A percentile compares a stretch with the other conserved stretches of the same genome.
Conservation (phyloP, 2,329 filamentous ascomycete species). For the Phialemoniopsis sp. region DNA sequence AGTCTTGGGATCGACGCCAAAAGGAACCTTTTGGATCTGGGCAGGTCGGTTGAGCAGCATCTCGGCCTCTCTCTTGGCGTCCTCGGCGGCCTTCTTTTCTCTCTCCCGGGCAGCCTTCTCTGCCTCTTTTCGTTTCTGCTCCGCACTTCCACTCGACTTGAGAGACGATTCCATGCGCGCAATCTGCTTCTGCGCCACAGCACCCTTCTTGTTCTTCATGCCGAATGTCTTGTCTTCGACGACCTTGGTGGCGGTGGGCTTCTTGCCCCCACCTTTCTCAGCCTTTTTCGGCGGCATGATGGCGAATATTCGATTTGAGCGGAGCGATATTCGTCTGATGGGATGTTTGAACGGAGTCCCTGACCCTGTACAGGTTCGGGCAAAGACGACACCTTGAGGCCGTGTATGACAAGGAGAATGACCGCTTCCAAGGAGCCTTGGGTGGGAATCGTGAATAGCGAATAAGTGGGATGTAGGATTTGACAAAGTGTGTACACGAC, state of each 20-base stretch:
- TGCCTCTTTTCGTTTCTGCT: slow-evolving; percentile 76
- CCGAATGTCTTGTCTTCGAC: slow-evolving; percentile 97
- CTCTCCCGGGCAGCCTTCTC: slow-evolving; percentile 67
- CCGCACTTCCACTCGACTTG: slow-evolving; percentile 71
- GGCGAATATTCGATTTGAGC: slow-evolving; percentile 20
- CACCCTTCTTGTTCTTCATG: slow-evolving; percentile 99
- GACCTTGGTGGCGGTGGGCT: slow-evolving; percentile 52
- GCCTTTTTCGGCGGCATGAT: slow-evolving; percentile 71
- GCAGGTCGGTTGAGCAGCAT: slow-evolving; percentile 86
- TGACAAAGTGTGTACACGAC: no score
- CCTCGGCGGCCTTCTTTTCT: slow-evolving; percentile 88
- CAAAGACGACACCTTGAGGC: no score
- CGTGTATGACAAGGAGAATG: no score
- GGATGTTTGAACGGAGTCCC: slow-evolving; percentile 16
- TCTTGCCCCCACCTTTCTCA: slow-evolving; percentile 51
- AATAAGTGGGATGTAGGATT: no score
- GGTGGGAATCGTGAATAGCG: no score
- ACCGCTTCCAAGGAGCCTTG: no score
- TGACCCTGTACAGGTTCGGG: no score
- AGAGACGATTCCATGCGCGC: slow-evolving; percentile 74
- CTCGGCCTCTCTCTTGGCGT: slow-evolving; percentile 74
- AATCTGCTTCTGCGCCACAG: slow-evolving; percentile 84
- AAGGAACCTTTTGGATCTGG: slow-evolving; percentile 95
- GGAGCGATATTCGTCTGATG: slow-evolving; percentile 1
- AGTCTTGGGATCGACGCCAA: slow-evolving; percentile 97